Evolutionary conservation across 345 rosid species (phyloP).

Genomic region (Kernera saxatilis): DNA sequence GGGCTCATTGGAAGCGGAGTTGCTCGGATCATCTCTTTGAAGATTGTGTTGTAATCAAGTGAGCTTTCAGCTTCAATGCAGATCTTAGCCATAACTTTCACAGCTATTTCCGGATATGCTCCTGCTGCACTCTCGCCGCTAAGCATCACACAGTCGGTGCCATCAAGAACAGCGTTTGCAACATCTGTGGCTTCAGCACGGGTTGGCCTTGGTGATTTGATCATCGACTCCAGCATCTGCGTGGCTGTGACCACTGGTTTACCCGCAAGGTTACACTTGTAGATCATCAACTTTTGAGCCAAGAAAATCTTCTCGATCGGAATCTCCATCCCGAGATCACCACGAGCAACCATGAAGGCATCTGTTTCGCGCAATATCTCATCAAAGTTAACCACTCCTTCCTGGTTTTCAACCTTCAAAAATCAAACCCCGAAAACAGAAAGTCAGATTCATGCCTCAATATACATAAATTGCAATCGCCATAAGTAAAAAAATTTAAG

Average conservation of each 20-base stretch:
- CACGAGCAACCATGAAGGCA: conserved; percentile 94
- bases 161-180: conserved; percentile 87
- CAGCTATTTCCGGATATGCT: conserved; percentile 81
- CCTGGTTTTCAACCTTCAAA: conserved; percentile 79
- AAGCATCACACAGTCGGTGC: conserved; percentile 91
- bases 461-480: not conserved
- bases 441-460: conserved; percentile 1
- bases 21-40: conserved; percentile 82
- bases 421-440: not conserved
- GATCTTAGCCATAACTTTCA: conserved; percentile 74
- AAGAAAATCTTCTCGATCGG: conserved; percentile 91
- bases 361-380: conserved; percentile 91
- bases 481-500: not conserved
- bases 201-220: conserved; percentile 88
- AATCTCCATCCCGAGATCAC: conserved; percentile 95
- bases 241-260: conserved; percentile 94
- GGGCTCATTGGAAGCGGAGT: conserved; percentile 97
- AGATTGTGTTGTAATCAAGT: conserved; percentile 69
- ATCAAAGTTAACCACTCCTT: conserved; percentile 90
- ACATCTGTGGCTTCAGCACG: conserved; percentile 96
- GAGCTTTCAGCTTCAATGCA: conserved; percentile 85
- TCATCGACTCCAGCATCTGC: conserved; percentile 94
- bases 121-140: conserved; percentile 95
- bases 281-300: conserved; percentile 95
- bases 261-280: conserved; percentile 84